Conservation (phyloP, 345 rosid genomes). For the Lepidium sativum region DNA sequence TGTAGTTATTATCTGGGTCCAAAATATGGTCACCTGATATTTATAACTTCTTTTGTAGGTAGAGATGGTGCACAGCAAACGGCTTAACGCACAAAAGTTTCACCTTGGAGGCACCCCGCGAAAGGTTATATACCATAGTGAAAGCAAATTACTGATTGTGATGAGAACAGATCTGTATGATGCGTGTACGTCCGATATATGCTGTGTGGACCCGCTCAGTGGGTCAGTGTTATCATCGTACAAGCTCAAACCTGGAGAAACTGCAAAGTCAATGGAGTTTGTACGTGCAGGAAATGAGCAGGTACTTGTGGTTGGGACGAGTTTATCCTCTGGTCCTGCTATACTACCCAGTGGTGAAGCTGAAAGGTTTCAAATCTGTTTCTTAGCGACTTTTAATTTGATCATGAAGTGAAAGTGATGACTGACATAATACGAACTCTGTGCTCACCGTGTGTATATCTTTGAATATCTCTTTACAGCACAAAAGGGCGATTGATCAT, state of each 20-base stretch:
- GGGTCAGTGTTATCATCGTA: constrained; percentile 63
- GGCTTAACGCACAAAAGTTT: constrained; percentile 91
- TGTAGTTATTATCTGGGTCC: neutral
- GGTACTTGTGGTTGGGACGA: constrained; percentile 83
- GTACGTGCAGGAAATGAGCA: constrained; percentile 77
- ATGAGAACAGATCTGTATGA: constrained; percentile 84
- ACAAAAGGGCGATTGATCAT: constrained; percentile 86
- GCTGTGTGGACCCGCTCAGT: constrained; percentile 78
- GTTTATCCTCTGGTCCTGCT: constrained; percentile 85
- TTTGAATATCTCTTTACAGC: constrained; percentile 38
- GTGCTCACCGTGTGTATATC: constrained; percentile 15
- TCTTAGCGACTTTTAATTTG: constrained; percentile 8
- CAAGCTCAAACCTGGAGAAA: constrained; percentile 75
- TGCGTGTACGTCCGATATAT: constrained; percentile 68
- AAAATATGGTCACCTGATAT: constrained; percentile 14
- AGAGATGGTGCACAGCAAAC: constrained; percentile 85
- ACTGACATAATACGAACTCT: constrained; percentile 1
- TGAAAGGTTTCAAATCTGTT: constrained; percentile 55
- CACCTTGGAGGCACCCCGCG: constrained; percentile 92
- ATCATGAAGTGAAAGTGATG: neutral
- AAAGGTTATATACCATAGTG: constrained; percentile 83
- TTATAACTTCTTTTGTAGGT: constrained; percentile 45
- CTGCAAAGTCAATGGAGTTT: constrained; percentile 90
- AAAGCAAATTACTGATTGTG: constrained; percentile 76
- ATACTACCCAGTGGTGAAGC: constrained; percentile 98